Conservation (phyloP, 257 asterid genomes). For the Haberlea rhodopensis region DNA sequence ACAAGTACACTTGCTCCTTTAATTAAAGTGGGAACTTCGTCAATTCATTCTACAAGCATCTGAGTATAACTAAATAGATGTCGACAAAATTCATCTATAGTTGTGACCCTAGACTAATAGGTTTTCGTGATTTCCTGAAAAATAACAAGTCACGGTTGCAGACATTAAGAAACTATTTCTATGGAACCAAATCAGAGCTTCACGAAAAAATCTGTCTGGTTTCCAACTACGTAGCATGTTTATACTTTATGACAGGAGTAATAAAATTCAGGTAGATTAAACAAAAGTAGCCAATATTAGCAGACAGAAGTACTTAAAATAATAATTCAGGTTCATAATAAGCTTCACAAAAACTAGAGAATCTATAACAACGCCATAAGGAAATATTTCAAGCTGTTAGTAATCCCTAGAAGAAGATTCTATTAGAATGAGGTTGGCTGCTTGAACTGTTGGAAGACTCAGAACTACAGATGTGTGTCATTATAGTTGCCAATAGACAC, state of each 20-base stretch:
- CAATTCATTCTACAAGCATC: no score
- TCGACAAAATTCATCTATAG: no score
- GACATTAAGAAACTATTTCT: neutral
- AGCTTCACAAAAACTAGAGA: neutral
- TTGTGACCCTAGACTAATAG: neutral
- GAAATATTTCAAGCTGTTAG: neutral
- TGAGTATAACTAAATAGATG: no score
- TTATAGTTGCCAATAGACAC: no score
- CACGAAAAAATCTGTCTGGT: neutral
- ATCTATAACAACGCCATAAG: neutral
- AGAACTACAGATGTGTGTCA: conserved; percentile 1
- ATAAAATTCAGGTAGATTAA: neutral
- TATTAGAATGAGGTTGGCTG: neutral
- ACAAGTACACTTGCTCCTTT: no score
- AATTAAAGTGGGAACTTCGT: no score
- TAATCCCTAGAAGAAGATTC: neutral
- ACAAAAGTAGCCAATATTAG: conserved; percentile 1
- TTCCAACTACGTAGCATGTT: neutral
- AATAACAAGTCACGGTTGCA: neutral
- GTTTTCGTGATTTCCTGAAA: neutral
- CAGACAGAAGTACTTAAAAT: neutral
- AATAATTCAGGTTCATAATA: conserved; percentile 5
- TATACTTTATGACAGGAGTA: neutral
- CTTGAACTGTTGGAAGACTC: neutral
- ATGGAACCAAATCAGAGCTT: neutral